Evolutionary conservation across 768 basidiomycete species (phyloP).

Genomic region (Dentipellis sp.): DNA sequence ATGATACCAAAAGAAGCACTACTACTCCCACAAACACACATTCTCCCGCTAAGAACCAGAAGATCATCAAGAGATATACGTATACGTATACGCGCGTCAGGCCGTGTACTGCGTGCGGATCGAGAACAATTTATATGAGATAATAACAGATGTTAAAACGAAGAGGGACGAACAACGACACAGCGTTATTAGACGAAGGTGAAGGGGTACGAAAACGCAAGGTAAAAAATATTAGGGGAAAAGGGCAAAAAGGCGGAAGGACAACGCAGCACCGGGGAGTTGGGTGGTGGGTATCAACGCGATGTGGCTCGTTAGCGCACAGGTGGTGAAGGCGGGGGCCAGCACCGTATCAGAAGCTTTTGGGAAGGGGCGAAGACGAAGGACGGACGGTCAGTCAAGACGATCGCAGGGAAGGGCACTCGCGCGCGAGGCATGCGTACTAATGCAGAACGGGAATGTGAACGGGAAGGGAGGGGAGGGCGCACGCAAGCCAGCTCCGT

Average conservation of each 20-base stretch:
- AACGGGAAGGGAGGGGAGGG: not conserved
- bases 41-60: no score
- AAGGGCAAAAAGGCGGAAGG: not conserved
- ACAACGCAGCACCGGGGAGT: not conserved
- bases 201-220: no score
- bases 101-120: no score
- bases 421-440: no score
- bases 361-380: not conserved
- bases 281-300: slow-evolving; percentile 1
- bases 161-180: no score
- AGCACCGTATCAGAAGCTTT: not conserved
- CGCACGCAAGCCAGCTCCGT: not conserved
- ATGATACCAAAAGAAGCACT: not conserved
- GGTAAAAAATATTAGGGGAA: no score
- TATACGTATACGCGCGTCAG: no score
- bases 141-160: no score
- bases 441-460: not conserved
- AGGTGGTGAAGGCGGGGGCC: not conserved
- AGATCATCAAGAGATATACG: no score
- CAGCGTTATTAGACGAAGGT: no score
- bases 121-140: no score
- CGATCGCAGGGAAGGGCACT: no score
- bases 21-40: not conserved
- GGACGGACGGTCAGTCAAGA: not conserved
- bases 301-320: slow-evolving; percentile 7